Evolutionary conservation across 495 filamentous ascomycete species (phyloP).

Genomic region (Aspergillus coremiiformis): DNA sequence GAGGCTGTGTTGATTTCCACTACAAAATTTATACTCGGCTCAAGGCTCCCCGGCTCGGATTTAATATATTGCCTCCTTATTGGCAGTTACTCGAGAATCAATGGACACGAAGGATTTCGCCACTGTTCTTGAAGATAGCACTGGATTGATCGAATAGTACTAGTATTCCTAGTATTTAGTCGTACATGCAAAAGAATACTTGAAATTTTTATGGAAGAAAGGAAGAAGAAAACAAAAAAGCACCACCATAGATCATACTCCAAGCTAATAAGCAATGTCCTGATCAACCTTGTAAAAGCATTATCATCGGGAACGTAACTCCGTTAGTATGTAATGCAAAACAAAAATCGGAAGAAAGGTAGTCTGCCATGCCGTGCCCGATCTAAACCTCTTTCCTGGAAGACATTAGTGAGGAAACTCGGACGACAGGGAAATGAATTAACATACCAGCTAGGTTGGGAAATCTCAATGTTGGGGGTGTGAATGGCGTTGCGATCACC

Average conservation of each 20-base stretch:
- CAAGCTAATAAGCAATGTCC: not conserved
- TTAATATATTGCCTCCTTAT: not conserved
- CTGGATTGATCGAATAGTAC: not conserved
- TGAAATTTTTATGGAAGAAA: no score
- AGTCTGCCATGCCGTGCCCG: not conserved
- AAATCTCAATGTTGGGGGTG: constrained; percentile 48
- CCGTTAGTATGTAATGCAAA: not conserved
- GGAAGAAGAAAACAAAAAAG: not conserved
- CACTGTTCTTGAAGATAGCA: not conserved
- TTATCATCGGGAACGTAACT: not conserved
- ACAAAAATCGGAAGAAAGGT: not conserved
- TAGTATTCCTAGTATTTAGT: not conserved
- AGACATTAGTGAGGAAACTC: not conserved
- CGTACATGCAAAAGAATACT: not conserved
- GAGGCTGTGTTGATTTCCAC: no score
- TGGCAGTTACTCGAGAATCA: no score
- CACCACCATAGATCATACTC: not conserved
- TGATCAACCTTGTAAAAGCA: not conserved
- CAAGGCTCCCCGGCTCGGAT: no score
- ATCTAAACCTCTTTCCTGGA: not conserved
- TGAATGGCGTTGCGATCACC: constrained; percentile 67
- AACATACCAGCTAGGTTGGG: constrained; percentile 48
- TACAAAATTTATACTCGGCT: no score
- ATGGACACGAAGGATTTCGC: no score
- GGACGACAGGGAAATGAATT: not conserved